These are phyloP conservation scores for Pulveroboletus ravenelii DNA, from an alignment of 768 basidiomycete species.

Conservation along the genomic window DNA sequence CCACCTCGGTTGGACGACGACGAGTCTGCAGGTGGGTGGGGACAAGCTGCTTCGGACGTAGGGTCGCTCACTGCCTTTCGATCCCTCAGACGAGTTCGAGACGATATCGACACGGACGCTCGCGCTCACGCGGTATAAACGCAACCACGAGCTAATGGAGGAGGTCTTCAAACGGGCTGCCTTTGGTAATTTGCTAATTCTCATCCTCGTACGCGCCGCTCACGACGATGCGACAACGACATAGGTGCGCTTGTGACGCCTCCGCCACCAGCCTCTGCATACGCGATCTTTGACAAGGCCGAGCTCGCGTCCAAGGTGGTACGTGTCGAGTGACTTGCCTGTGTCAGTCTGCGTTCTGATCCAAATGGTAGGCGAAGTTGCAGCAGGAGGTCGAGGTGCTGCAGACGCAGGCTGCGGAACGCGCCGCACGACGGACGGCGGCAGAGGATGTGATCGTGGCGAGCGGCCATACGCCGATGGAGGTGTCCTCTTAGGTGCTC, in stretches of 20 bases:
- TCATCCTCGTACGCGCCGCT: not conserved
- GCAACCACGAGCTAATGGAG: constrained; percentile 84
- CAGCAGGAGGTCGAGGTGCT: constrained; percentile 55
- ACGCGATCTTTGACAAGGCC: constrained; percentile 54
- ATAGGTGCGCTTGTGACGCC: constrained; percentile 41
- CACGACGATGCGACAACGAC: constrained; percentile 12
- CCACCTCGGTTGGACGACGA: constrained; percentile 46
- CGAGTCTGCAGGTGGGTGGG: constrained; percentile 54
- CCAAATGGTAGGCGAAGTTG: constrained; percentile 44
- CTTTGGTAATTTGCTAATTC: constrained; percentile 37
- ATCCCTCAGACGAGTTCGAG: constrained; percentile 55
- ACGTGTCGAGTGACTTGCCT: constrained; percentile 16
- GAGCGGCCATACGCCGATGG: constrained; percentile 30
- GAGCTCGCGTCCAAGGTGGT: constrained; percentile 58
- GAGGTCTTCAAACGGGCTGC: constrained; percentile 75
- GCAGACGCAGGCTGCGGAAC: constrained; percentile 44
- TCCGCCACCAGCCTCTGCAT: constrained; percentile 44
- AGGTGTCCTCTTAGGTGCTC: constrained; percentile 16
- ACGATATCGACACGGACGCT: constrained; percentile 68
- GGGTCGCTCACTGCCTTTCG: not conserved
- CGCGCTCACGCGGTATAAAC: constrained; percentile 65
- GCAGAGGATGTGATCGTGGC: constrained; percentile 29
- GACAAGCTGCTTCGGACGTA: constrained; percentile 1
- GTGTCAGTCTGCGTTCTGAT: not conserved
- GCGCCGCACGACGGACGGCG: constrained; percentile 32